Percentiles rank a stretch among this genome's conserved stretches.
Evolutionary conservation across 2,329 filamentous ascomycete genomes (phyloP).

Genomic region (Endocalyx cinctus): DNA sequence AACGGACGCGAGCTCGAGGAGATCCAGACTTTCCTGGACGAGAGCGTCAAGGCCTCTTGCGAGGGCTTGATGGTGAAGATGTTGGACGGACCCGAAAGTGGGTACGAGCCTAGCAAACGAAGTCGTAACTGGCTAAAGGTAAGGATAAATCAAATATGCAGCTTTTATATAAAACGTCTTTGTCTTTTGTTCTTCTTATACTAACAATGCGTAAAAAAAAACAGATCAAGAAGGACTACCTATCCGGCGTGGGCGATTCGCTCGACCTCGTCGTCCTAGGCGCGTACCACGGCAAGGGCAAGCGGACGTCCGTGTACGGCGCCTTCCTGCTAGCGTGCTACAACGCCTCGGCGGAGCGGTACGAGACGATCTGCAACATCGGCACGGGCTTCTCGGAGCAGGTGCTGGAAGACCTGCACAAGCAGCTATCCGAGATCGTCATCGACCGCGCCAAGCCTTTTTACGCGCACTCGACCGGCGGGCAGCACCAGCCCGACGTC

Average conservation of each 20-base stretch:
- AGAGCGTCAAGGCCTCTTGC: conserved; percentile 91
- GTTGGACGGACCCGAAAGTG: conserved; percentile 87
- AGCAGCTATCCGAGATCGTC: conserved; percentile 66
- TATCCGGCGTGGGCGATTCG: conserved; percentile 88
- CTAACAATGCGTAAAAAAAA: neutral
- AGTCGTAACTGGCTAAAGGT: conserved; percentile 98
- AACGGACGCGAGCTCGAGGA: conserved; percentile 87
- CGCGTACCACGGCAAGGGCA: conserved; percentile 90
- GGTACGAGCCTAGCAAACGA: conserved; percentile 93
- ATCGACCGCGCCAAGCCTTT: conserved; percentile 94
- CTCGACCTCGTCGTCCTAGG: conserved; percentile 94
- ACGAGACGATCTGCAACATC: conserved; percentile 97
- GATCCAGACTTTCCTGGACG: conserved; percentile 87
- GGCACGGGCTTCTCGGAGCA: conserved; percentile 95
- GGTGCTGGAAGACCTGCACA: conserved; percentile 83
- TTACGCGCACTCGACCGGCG: conserved; percentile 77
- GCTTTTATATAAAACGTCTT: too few species aligned
- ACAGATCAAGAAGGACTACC: conserved; percentile 96
- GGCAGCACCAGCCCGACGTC: conserved; percentile 93
- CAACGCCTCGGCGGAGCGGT: conserved; percentile 72
- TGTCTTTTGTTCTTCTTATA: neutral
- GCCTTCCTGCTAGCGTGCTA: conserved; percentile 95
- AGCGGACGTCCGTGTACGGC: conserved; percentile 92
- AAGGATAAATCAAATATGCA: too few species aligned
- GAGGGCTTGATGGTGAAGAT: conserved; percentile 99